phyloP scores from a whole-genome alignment of 768 basidiomycete species.

The Tricholoma flavovirens region DNA sequence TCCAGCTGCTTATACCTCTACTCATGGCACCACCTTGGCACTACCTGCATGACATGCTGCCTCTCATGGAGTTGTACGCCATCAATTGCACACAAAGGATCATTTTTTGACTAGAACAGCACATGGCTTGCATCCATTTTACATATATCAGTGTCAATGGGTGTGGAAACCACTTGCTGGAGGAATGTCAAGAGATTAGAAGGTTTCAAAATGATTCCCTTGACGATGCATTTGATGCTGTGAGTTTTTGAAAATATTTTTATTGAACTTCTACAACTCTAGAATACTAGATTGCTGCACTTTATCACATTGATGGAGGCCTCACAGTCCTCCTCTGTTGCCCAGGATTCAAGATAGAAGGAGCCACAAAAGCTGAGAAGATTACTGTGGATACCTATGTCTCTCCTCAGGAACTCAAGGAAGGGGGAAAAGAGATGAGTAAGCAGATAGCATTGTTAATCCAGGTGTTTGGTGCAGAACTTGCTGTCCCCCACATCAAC shows the following conservation, averaged over 20 bases:
- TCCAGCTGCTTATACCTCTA: background rate
- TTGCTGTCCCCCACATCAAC: slow-evolving; percentile 10
- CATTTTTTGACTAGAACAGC: background rate
- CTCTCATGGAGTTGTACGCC: background rate
- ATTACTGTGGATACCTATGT: too few species aligned
- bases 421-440: slow-evolving; percentile 1
- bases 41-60: background rate
- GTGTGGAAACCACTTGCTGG: background rate
- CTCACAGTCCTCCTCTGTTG: background rate
- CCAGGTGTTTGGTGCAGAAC: slow-evolving; percentile 9
- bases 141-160: background rate
- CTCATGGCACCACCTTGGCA: background rate
- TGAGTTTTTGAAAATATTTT: background rate
- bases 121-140: background rate
- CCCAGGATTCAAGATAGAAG: too few species aligned
- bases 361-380: too few species aligned
- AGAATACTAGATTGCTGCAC: slow-evolving; percentile 4
- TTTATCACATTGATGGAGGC: slow-evolving; percentile 9
- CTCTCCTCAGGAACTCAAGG: background rate
- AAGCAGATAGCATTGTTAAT: slow-evolving; percentile 7
- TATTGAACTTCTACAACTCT: background rate
- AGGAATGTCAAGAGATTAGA: background rate
- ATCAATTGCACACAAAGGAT: background rate
- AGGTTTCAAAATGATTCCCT: background rate
- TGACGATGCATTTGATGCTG: slow-evolving; percentile 4